Evolutionary conservation across 768 basidiomycete species (phyloP).

Genomic region (Filobasidium floriforme): DNA sequence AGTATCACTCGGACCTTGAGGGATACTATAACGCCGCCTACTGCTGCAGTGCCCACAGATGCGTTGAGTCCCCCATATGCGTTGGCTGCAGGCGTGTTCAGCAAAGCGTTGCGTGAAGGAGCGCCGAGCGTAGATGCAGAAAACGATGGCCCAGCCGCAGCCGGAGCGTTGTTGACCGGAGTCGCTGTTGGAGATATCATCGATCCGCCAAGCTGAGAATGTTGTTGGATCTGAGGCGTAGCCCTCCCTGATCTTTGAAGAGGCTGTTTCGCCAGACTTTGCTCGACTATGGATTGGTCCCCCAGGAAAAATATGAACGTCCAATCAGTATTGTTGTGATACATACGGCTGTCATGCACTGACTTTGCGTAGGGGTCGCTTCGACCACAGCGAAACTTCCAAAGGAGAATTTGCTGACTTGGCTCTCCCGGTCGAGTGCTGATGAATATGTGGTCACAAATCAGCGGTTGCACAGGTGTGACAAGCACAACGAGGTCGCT

Average conservation of each 20-base stretch:
- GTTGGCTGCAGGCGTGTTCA: constrained; percentile 48
- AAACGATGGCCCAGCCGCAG: constrained; percentile 6
- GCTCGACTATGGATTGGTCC: constrained; percentile 50
- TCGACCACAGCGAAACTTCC: constrained; percentile 76
- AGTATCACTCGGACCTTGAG: constrained; percentile 74
- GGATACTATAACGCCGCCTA: constrained; percentile 62
- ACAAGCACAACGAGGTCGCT: constrained; percentile 40
- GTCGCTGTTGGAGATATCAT: constrained; percentile 13
- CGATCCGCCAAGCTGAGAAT: not conserved
- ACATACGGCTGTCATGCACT: not conserved
- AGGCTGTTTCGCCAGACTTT: constrained; percentile 61
- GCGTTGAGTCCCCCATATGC: constrained; percentile 43
- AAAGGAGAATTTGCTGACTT: constrained; percentile 79
- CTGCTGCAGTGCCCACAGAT: constrained; percentile 26
- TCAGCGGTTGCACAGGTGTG: constrained; percentile 12
- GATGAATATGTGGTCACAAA: not conserved
- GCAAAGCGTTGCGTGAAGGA: constrained; percentile 34
- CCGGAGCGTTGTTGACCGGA: not conserved
- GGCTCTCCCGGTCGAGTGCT: constrained; percentile 85
- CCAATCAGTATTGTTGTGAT: not conserved
- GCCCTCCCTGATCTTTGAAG: constrained; percentile 70
- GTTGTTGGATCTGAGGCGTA: constrained; percentile 53
- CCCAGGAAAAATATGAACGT: constrained; percentile 3
- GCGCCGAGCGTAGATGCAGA: constrained; percentile 42
- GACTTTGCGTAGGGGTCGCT: constrained; percentile 54